These are phyloP conservation scores for Corniculantispora saksenae DNA, from an alignment of 2,329 filamentous ascomycete species.

Conservation along the genomic window DNA sequence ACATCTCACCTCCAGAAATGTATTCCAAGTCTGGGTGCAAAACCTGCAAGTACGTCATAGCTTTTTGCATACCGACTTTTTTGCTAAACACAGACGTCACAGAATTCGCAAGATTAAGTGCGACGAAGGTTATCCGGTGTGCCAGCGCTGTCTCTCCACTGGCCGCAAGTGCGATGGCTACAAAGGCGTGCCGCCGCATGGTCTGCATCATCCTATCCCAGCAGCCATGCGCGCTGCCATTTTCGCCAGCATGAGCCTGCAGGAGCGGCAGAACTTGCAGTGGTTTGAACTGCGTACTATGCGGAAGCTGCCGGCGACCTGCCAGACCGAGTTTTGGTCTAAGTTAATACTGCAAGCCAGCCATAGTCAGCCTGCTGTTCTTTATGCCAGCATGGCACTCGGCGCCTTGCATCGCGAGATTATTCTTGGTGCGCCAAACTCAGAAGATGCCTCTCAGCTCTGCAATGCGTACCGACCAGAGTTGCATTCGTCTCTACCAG, in stretches of 20 bases:
- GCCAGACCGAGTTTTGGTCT: constrained; percentile 40
- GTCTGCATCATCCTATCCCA: neutral
- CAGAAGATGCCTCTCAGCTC: too few species aligned
- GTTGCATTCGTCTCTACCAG: neutral
- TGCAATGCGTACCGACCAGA: neutral
- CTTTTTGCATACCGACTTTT: too few species aligned
- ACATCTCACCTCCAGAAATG: neutral
- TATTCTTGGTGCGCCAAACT: neutral
- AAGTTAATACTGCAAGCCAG: constrained; percentile 39
- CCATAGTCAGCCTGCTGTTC: constrained; percentile 37
- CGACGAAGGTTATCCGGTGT: constrained; percentile 26
- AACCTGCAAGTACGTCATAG: constrained; percentile 21
- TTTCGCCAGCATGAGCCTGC: constrained; percentile 21
- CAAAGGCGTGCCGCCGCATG: neutral
- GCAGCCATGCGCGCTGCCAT: neutral
- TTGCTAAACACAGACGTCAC: neutral
- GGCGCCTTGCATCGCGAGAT: constrained; percentile 34
- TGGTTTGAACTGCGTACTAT: constrained; percentile 45
- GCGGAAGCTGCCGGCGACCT: constrained; percentile 38
- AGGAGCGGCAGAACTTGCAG: constrained; percentile 39
- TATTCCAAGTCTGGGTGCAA: constrained; percentile 18
- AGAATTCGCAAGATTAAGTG: constrained; percentile 30
- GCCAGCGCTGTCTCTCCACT: constrained; percentile 24
- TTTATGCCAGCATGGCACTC: constrained; percentile 43
- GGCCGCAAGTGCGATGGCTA: constrained; percentile 29